Evolutionary conservation across 2,329 filamentous ascomycete genomes (phyloP), one percentile per base, ranked within the genome.

Genomic region (Reticulascus tulasneorum): DNA sequence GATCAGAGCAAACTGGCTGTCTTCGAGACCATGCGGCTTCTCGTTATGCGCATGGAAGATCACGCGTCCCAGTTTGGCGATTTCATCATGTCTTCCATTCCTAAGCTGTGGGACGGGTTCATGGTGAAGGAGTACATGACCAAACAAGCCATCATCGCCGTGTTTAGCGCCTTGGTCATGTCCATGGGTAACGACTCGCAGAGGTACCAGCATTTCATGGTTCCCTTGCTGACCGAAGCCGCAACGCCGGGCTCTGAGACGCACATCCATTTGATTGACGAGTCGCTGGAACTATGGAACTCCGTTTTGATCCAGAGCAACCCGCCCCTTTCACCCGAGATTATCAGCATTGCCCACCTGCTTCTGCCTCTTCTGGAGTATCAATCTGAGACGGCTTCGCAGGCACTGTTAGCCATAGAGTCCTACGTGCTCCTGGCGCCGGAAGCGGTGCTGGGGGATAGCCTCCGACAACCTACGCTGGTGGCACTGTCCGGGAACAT

Each of bases 1-100:
- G 83, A 88, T 13, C 91, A 97, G 58, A 94, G 89, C 0, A 95
- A 94, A 61, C 79, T 97, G 68, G 87, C 84, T 0, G 75, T 98
- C 22, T 70, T 98, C 5, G 88, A 91, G 53, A 95, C 91, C 0
- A 82, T 95, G 24, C 79, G 88, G 33, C 76, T 84, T 22, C 70
- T 94, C 26, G 87, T 96, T 1, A 77, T 84, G 28, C 79, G 89
- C 33, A 76, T 97, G 66, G 93, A 94, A 51, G 74, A 81, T 22
- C 71, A 86, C 46, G 82, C 81, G 3, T 62, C 70, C 1, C 71
- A 71, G 29, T 82, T 82, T 43, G 86, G 87, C 6, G 87, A 94
- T 50, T 79, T 83, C 41, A 85, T 98, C 42, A 83, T 98, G 59
- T 71, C 77, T 2, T 75, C 89, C 10, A 71, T 97, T 7, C 90